Evolutionary conservation across 805 yeast genomes (phyloP), one percentile per base, ranked within the genome.

Genomic region (Candida maris): DNA sequence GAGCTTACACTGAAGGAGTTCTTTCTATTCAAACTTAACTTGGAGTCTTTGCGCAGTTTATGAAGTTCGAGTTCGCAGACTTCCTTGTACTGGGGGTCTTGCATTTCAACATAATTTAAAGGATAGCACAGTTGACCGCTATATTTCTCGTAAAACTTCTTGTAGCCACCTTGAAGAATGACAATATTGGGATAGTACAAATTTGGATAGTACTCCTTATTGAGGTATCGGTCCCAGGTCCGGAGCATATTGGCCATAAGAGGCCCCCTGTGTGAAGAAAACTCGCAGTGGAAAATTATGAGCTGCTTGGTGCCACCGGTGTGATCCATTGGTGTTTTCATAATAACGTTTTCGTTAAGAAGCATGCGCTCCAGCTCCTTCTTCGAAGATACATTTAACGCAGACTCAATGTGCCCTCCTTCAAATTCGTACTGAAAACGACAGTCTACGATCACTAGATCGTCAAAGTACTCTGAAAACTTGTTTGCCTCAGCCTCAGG

Each of bases 261-360:
- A 4, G 98, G 98, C n/a, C 97, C 96, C 41, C 98, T 71, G 56
- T 82, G 86, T 5, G 94, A 77, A 25, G 94, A 82, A 58, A 87
- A 91, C 62, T 93, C 98, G 63, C 98, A 93, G 61, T 93, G 97
- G 67, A 93, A 91, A 8, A 93, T 70, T 5, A 91, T 58, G 37
- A 93, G 64, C 15, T 68, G 68, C 14, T 65, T 69, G 27, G 41
- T 27, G 8, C 31, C 28, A 4, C 39, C 23, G 5, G 59, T 51
- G 28, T 49, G 48, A 16, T 51, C 54, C 19, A 44, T 17, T 19
- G 64, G 62, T 3, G 44, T 35, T 26, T 38, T 34, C 6, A 35
- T 38, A 38, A 40, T 46, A 19, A 49, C 46, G 16, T 33, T 24
- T 19, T 49, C 48, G 25, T 32, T 49, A 17, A 72, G 63, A 45